phyloP scores from a whole-genome alignment of 306 rosid genomes.

The Vicia sativa region DNA sequence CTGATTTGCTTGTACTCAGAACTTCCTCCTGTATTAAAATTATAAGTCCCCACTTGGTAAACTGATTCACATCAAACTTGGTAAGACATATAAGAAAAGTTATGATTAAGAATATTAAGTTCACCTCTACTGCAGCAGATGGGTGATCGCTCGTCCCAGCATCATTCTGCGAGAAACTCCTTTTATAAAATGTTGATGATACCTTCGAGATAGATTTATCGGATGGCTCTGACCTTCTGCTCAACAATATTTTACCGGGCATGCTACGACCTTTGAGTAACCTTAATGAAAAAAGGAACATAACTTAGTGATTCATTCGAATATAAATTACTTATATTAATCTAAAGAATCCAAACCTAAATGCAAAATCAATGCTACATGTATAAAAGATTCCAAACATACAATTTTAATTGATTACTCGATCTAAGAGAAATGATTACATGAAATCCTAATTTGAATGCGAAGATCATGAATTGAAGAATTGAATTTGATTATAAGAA shows the following conservation, averaged over 20 bases:
- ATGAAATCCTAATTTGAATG: constrained; percentile 2
- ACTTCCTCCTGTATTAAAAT: constrained; percentile 62
- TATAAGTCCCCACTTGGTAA: constrained; percentile 38
- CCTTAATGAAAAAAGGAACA: constrained; percentile 47
- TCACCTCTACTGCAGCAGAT: constrained; percentile 60
- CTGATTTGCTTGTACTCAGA: constrained; percentile 49
- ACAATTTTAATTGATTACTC: background rate
- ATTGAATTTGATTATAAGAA: background rate
- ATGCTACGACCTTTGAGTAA: constrained; percentile 90
- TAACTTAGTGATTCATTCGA: background rate
- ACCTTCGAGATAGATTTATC: constrained; percentile 41
- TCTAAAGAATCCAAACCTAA: background rate
- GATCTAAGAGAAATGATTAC: background rate
- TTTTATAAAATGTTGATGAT: constrained; percentile 45
- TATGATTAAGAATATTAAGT: constrained; percentile 21
- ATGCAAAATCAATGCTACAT: background rate
- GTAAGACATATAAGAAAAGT: background rate
- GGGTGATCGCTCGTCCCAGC: constrained; percentile 61
- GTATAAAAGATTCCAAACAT: background rate
- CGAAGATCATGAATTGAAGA: background rate
- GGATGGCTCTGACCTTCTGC: constrained; percentile 58
- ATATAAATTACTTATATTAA: background rate
- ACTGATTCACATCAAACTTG: constrained; percentile 1
- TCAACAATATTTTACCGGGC: constrained; percentile 83
- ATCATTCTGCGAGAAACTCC: constrained; percentile 67